Conservation (phyloP, 2,329 filamentous ascomycete species). For the Cadophora luteo-olivacea region DNA sequence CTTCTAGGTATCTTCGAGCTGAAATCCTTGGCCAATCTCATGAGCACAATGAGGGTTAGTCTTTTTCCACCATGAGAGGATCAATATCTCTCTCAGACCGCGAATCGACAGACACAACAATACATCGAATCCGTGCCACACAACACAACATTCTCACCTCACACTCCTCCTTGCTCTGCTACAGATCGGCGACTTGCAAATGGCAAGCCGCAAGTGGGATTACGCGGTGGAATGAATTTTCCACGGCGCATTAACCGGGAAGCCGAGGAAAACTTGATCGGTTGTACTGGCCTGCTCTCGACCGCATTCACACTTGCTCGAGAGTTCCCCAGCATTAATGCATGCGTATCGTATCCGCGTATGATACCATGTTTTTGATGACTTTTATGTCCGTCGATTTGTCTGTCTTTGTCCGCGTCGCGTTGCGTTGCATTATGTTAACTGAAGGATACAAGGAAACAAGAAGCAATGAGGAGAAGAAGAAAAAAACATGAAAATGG, state of each 20-base stretch:
- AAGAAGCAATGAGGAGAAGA: neutral
- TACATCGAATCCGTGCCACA: neutral
- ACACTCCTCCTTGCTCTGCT: neutral
- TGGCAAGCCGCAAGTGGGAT: neutral
- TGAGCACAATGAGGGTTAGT: neutral
- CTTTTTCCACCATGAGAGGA: neutral
- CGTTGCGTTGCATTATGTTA: too few species aligned
- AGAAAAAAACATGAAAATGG: neutral
- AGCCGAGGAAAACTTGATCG: neutral
- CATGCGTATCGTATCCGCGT: neutral
- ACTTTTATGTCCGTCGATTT: neutral
- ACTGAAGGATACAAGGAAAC: too few species aligned
- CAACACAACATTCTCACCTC: constrained; percentile 1
- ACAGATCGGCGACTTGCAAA: neutral
- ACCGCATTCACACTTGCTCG: neutral
- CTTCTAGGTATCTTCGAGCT: neutral
- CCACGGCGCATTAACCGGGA: neutral
- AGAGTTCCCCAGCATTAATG: neutral
- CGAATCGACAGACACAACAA: constrained; percentile 7
- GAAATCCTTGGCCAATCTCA: neutral
- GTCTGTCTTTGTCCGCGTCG: neutral
- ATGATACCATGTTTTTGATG: neutral
- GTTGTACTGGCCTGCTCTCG: neutral
- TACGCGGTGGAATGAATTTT: neutral
- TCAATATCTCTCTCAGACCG: neutral